These are phyloP conservation scores for Calonectria hawksworthii DNA, from an alignment of 2,329 filamentous ascomycete genomes.

Conservation along the genomic window DNA sequence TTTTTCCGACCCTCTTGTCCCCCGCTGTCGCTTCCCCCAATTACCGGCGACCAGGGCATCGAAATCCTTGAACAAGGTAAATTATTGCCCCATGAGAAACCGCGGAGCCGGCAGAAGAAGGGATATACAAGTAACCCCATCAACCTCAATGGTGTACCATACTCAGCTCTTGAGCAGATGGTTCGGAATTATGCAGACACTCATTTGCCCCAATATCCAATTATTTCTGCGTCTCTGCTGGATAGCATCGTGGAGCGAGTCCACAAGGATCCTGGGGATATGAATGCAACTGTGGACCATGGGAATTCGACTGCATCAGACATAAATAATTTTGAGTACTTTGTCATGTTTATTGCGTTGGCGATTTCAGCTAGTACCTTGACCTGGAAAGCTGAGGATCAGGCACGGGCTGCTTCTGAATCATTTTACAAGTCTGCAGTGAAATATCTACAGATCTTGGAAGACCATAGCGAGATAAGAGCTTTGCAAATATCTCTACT, in stretches of 20 bases:
- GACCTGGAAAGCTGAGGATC: neutral
- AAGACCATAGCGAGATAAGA: conserved; percentile 1
- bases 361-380: neutral
- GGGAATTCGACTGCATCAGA: neutral
- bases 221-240: neutral
- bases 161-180: neutral
- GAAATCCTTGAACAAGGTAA: neutral
- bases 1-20: neutral
- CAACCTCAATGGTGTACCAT: neutral
- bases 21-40: neutral
- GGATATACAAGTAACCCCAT: neutral
- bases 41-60: neutral
- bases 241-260: neutral
- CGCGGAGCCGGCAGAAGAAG: neutral
- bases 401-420: neutral
- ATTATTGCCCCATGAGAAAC: neutral
- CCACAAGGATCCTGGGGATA: neutral
- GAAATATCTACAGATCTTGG: neutral
- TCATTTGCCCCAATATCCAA: conserved; percentile 1
- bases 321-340: neutral
- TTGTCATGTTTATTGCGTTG: neutral
- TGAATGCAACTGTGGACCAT: neutral
- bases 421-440: conserved; percentile 5
- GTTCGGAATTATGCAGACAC: neutral
- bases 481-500: neutral